Percentiles rank a stretch among this genome's conserved stretches.
Conservation (phyloP, 495 filamentous ascomycete species). For the Mytilinidion resinicola region DNA sequence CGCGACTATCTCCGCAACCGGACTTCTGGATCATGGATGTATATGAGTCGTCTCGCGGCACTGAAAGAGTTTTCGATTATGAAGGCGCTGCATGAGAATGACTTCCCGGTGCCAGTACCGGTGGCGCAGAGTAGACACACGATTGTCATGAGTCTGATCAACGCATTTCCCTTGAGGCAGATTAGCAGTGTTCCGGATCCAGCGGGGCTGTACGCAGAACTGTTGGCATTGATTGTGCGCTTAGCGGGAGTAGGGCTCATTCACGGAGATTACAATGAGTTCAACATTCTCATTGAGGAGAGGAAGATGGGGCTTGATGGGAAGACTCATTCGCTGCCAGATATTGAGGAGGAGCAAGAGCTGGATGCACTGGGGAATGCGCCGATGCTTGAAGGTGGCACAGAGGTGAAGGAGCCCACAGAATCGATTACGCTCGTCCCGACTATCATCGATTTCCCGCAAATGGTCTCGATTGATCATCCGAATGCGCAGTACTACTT, state of each 20-base stretch:
- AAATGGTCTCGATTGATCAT: conserved; percentile 96
- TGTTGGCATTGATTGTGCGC: conserved; percentile 79
- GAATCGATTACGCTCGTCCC: conserved; percentile 47
- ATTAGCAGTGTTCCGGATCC: conserved; percentile 73
- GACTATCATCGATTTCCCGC: conserved; percentile 93
- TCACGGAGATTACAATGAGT: conserved; percentile 99
- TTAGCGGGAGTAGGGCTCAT: conserved; percentile 87
- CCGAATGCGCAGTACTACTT: conserved; percentile 91
- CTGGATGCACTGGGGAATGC: background rate
- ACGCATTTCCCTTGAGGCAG: conserved; percentile 83
- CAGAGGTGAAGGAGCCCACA: background rate
- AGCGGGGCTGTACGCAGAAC: conserved; percentile 72
- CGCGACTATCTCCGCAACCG: conserved; percentile 89
- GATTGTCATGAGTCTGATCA: conserved; percentile 86
- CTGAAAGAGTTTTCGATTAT: conserved; percentile 92
- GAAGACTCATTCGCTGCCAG: background rate
- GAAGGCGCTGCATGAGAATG: conserved; percentile 71
- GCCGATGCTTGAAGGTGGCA: conserved; percentile 6
- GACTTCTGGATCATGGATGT: conserved; percentile 84
- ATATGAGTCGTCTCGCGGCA: conserved; percentile 86
- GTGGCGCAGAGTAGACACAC: conserved; percentile 85
- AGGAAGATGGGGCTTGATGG: background rate
- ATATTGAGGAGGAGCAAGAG: conserved; percentile 1
- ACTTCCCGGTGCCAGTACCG: conserved; percentile 83
- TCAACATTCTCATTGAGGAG: conserved; percentile 88